Percentiles rank a stretch among this genome's conserved stretches.
Conservation (phyloP, 768 basidiomycete species). For the Tricholomella constricta region DNA sequence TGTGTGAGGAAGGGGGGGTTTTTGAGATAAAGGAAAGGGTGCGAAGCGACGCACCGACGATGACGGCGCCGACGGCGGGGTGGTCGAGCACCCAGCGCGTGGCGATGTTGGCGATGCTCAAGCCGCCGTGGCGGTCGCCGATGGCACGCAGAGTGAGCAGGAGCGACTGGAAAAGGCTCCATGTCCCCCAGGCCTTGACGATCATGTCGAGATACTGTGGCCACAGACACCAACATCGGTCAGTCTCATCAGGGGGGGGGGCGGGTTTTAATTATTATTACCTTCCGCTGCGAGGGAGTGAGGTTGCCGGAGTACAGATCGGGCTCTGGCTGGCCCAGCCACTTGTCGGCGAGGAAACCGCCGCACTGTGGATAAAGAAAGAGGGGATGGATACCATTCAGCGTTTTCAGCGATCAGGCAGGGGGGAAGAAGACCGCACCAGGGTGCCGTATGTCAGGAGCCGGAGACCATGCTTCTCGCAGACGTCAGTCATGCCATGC, state of each 20-base stretch:
- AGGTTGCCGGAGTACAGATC: slow-evolving; percentile 67
- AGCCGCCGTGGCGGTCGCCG: slow-evolving; percentile 64
- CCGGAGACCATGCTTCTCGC: slow-evolving; percentile 70
- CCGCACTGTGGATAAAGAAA: too few species aligned
- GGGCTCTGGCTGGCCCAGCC: slow-evolving; percentile 68
- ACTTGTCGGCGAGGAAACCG: slow-evolving; percentile 77
- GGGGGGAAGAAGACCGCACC: slow-evolving; percentile 40
- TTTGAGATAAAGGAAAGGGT: background rate
- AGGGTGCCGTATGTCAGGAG: slow-evolving; percentile 82
- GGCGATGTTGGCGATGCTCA: slow-evolving; percentile 77
- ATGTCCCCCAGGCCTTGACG: slow-evolving; percentile 74
- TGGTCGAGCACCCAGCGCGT: slow-evolving; percentile 86
- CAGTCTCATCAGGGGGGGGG: slow-evolving; percentile 1
- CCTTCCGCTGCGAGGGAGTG: slow-evolving; percentile 86
- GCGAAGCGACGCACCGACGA: slow-evolving; percentile 55
- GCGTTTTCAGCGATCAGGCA: background rate
- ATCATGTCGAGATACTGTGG: slow-evolving; percentile 87
- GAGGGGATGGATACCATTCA: slow-evolving; percentile 16
- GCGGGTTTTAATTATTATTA: slow-evolving; percentile 28
- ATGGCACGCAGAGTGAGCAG: slow-evolving; percentile 60
- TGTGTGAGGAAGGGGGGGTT: background rate
- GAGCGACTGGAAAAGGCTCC: slow-evolving; percentile 73
- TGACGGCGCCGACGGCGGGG: slow-evolving; percentile 72
- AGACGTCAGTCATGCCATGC: slow-evolving; percentile 77
- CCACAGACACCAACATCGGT: too few species aligned